Percentiles rank a stretch among this genome's conserved stretches.
These are phyloP conservation scores for Coemansia asiatica DNA, from an alignment of 192 early-diverging fungal species.

Conservation along the genomic window DNA sequence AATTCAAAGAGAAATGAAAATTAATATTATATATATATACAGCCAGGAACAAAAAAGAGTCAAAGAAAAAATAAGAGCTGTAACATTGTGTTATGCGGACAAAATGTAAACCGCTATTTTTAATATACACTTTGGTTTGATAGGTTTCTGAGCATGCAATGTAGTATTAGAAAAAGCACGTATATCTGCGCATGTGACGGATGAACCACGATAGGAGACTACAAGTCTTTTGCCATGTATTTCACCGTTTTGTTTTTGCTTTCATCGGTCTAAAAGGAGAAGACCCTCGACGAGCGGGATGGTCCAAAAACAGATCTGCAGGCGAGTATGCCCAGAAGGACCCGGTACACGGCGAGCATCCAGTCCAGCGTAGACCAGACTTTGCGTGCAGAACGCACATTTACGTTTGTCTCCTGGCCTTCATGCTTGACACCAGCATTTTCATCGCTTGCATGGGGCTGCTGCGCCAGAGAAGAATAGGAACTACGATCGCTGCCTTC, in stretches of 20 bases:
- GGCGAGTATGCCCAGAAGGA: slow-evolving; percentile 39
- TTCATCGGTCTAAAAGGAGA: slow-evolving; percentile 10
- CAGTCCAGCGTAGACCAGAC: slow-evolving; percentile 47
- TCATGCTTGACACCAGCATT: no score
- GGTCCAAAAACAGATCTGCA: slow-evolving; percentile 40
- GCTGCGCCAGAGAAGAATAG: not conserved
- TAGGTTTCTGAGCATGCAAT: not conserved
- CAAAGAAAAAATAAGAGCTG: no score
- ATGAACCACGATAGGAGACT: no score
- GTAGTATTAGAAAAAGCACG: not conserved
- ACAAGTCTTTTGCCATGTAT: no score
- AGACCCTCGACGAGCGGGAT: slow-evolving; percentile 26
- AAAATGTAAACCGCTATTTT: no score
- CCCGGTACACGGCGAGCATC: slow-evolving; percentile 43
- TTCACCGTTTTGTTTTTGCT: not conserved
- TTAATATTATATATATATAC: no score
- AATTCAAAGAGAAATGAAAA: no score
- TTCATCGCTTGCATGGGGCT: not conserved
- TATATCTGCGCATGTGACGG: no score
- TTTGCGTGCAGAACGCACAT: slow-evolving; percentile 13
- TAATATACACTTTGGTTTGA: not conserved
- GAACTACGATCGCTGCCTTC: not conserved
- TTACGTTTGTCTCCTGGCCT: not conserved
- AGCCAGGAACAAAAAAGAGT: no score
- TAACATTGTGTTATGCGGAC: no score